Evolutionary conservation across 192 early-diverging fungal species (phyloP).

Genomic region (Backusella parvicylindrica): DNA sequence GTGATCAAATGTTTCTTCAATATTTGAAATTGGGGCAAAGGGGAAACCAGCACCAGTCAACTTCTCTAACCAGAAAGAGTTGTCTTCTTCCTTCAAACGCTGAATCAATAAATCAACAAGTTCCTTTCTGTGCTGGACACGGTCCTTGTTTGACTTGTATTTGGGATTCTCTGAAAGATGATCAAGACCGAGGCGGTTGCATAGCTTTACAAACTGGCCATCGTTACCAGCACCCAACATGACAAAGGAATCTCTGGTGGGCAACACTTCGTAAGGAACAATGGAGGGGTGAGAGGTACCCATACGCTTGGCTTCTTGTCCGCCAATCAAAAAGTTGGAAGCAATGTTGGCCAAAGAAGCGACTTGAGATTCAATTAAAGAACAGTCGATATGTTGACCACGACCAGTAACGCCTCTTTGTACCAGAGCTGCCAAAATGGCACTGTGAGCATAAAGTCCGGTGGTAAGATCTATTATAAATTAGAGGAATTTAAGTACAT

Average conservation of each 20-base stretch:
- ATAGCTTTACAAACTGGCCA: slow-evolving; percentile 72
- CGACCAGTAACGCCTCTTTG: slow-evolving; percentile 56
- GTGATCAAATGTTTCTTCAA: slow-evolving; percentile 73
- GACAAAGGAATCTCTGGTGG: slow-evolving; percentile 72
- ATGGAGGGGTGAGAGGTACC: slow-evolving; percentile 90
- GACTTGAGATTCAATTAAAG: slow-evolving; percentile 85
- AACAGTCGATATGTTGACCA: slow-evolving; percentile 88
- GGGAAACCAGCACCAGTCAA: slow-evolving; percentile 73
- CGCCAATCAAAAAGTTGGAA: slow-evolving; percentile 81
- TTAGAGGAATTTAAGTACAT: not conserved
- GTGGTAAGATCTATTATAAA: slow-evolving; percentile 1
- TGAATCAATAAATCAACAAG: slow-evolving; percentile 60
- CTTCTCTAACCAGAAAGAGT: slow-evolving; percentile 56
- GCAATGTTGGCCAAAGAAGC: slow-evolving; percentile 89
- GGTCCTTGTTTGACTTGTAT: slow-evolving; percentile 67
- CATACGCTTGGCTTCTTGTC: slow-evolving; percentile 75
- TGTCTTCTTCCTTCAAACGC: slow-evolving; percentile 46
- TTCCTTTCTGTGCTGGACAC: slow-evolving; percentile 68
- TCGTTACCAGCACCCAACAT: slow-evolving; percentile 94
- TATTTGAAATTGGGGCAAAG: slow-evolving; percentile 80
- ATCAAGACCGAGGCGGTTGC: slow-evolving; percentile 43
- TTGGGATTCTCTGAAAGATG: slow-evolving; percentile 45
- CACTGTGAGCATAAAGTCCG: slow-evolving; percentile 86
- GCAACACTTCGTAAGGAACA: slow-evolving; percentile 89
- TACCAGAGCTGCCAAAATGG: slow-evolving; percentile 85